phyloP scores from a whole-genome alignment of 768 basidiomycete genomes.

The Pholiota molesta region DNA sequence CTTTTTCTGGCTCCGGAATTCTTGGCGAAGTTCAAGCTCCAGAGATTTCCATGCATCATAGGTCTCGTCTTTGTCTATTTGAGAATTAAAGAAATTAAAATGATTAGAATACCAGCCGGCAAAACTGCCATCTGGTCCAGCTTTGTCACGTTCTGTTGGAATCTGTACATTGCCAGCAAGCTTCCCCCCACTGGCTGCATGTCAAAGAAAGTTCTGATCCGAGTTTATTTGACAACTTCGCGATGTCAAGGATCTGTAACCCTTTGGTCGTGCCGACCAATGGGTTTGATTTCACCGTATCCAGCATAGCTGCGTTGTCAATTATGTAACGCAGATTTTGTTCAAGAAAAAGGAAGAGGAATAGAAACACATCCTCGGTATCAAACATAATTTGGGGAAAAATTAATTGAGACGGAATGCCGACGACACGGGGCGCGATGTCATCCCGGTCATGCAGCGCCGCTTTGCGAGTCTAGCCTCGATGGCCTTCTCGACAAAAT shows the following conservation, averaged over 20 bases:
- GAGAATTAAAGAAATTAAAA: not conserved
- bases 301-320: not conserved
- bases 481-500: not conserved
- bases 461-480: not conserved
- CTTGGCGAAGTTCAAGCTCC: not conserved
- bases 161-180: not conserved
- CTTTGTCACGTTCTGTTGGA: not conserved
- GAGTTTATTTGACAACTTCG: not conserved
- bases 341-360: slow-evolving; percentile 10
- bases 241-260: not conserved
- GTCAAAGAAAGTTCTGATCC: not conserved
- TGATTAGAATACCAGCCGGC: not conserved
- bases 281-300: not conserved
- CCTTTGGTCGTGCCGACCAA: not conserved
- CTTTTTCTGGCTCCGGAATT: not conserved
- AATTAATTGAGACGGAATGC: not conserved
- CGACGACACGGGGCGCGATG: not conserved
- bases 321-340: not conserved
- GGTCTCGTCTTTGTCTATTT: not conserved
- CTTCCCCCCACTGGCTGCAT: not conserved
- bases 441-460: slow-evolving; percentile 11
- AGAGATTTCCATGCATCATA: not conserved
- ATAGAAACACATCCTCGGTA: slow-evolving; percentile 12
- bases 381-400: slow-evolving; percentile 19
- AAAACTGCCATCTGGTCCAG: not conserved